Percentiles rank a stretch among this genome's conserved stretches.
These are phyloP conservation scores for Hypoxylon sp. DNA, from an alignment of 2,329 filamentous ascomycete genomes.

Conservation along the genomic window DNA sequence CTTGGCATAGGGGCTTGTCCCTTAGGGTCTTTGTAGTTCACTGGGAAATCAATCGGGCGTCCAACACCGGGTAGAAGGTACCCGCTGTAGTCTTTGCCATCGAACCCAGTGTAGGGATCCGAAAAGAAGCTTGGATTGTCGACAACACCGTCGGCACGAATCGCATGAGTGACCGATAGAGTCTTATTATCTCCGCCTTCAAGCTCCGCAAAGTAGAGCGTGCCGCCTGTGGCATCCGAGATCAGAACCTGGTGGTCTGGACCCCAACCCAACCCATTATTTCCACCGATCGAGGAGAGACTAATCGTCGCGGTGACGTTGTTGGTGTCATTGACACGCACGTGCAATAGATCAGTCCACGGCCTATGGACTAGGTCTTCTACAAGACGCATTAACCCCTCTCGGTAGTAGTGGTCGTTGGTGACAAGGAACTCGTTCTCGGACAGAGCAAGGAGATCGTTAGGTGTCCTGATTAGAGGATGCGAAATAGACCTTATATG, in stretches of 20 bases:
- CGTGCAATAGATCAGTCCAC: conserved; percentile 67
- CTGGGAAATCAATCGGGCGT: conserved; percentile 57
- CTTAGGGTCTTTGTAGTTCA: conserved; percentile 53
- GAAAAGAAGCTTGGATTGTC: conserved; percentile 73
- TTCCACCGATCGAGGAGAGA: conserved; percentile 63
- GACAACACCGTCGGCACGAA: conserved; percentile 62
- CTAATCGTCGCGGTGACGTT: conserved; percentile 63
- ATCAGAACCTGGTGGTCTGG: conserved; percentile 61
- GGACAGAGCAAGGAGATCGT: conserved; percentile 68
- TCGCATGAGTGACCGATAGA: conserved; percentile 60
- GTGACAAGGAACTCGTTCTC: conserved; percentile 69
- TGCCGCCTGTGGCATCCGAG: conserved; percentile 61
- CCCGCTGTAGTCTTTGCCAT: conserved; percentile 65
- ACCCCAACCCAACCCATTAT: conserved; percentile 71
- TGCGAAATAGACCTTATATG: conserved; percentile 70
- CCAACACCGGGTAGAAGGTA: conserved; percentile 67
- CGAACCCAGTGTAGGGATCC: conserved; percentile 64
- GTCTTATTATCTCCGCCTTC: conserved; percentile 49
- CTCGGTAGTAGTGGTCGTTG: conserved; percentile 71
- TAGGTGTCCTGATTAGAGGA: conserved; percentile 69
- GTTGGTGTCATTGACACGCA: conserved; percentile 57
- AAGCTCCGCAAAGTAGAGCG: conserved; percentile 61
- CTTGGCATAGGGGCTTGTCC: conserved; percentile 58
- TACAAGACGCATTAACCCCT: conserved; percentile 62
- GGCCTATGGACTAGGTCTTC: conserved; percentile 61